Evolutionary conservation across 441 rosid species (phyloP), one percentile per base, ranked within the genome.

Genomic region (Populus trichocarpa): DNA sequence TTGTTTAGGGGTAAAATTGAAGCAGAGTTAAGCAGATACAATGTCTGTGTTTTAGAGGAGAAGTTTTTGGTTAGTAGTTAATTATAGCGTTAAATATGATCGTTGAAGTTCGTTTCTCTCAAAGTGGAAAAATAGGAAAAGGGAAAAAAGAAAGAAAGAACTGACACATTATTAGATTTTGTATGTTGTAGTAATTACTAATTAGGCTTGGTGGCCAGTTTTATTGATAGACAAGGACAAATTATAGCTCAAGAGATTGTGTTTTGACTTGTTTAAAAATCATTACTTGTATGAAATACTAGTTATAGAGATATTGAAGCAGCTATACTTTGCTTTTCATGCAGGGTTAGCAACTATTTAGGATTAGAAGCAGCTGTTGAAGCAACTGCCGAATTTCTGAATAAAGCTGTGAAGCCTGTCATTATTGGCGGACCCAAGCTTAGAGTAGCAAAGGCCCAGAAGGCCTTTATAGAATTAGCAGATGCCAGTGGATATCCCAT

Each of bases 391-490:
- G 77, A 79, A 46, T 89, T 92, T 73, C 76, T 92, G 73, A 90
- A 88, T 73, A 90, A 87, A 78, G 94, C 93, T 50, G 97, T 92
- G 84, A 92, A 92, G 84, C 94, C 94, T 50, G 92, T 91, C 59
- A 66, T 91, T 76, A 89, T 90, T 2, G 92, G 84, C 8, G 94
- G 97, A 26, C 94, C 97, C 5, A 92, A 90, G 76, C 77, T 92
- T 65, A 86, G 93, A 76, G 93, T 82, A 14, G 77, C 87, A 6
- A 88, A 84, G 74, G 94, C 94, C 9, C 80, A 81, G 64, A 40
- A 86, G 16, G 87, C 92, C 8, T 87, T 92, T 75, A 35, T 87
- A 18, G 91, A 85, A 73, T 79, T 90, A 53, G 94, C 89, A 10
- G 78, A 90, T 81, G 92, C 90, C n/a, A 71, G 85, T 77, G 93